phyloP scores from a whole-genome alignment of 2,329 filamentous ascomycete species.

The Botrytis squamosa region DNA sequence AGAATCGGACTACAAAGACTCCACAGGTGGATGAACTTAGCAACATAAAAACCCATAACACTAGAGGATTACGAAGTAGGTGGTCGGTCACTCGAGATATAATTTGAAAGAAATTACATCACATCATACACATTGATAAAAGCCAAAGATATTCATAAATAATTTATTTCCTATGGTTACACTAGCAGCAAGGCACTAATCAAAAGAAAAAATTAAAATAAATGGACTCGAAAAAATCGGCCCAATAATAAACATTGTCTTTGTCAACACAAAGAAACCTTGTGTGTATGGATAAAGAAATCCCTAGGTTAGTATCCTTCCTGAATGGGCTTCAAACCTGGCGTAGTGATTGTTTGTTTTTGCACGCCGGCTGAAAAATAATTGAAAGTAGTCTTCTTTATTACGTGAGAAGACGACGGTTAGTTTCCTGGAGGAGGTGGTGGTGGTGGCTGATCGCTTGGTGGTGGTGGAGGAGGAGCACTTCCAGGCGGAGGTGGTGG shows the following conservation, averaged over 20 bases:
- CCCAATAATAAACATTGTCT: neutral
- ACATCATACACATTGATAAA: neutral
- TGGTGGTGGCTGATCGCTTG: slow-evolving; percentile 38
- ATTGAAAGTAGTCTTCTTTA: neutral
- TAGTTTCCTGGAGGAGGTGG: slow-evolving; percentile 27
- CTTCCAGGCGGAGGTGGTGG: slow-evolving; percentile 49
- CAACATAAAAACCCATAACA: neutral
- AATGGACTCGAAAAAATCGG: neutral
- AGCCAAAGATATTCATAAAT: neutral
- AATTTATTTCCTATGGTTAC: slow-evolving; percentile 17
- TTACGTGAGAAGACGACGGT: neutral
- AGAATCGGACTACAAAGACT: neutral
- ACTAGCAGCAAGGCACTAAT: neutral
- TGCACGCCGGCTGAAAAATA: neutral
- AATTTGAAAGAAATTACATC: neutral
- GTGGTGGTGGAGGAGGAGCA: slow-evolving; percentile 63
- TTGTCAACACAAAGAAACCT: neutral
- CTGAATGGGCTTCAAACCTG: neutral
- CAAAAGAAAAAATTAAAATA: neutral
- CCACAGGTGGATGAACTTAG: neutral
- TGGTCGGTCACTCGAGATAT: neutral
- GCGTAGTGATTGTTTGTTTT: neutral
- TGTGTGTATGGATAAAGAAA: neutral
- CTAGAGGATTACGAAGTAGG: neutral
- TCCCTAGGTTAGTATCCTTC: slow-evolving; percentile 16